Evolutionary conservation across 2,329 filamentous ascomycete genomes (phyloP).

Genomic region (Chaetomium globosum): DNA sequence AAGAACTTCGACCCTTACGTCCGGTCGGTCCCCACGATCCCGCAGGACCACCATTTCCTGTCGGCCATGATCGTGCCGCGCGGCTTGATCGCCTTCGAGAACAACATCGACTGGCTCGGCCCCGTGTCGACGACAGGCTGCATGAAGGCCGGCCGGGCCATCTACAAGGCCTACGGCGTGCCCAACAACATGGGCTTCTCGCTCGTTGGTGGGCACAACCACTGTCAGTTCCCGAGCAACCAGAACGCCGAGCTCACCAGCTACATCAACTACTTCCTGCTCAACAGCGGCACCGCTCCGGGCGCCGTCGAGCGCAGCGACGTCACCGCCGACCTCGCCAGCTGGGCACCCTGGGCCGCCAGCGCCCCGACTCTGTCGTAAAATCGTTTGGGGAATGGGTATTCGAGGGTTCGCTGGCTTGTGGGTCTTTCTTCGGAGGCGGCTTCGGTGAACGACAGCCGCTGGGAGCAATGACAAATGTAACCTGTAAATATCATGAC

Average conservation of each 20-base stretch:
- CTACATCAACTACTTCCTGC: constrained; percentile 60
- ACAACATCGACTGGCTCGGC: constrained; percentile 62
- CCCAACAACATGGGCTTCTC: constrained; percentile 61
- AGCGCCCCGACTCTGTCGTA: constrained; percentile 44
- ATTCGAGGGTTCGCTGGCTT: background rate
- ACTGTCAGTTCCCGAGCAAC: constrained; percentile 58
- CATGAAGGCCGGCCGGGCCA: constrained; percentile 57
- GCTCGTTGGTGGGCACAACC: constrained; percentile 56
- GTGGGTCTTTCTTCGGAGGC: background rate
- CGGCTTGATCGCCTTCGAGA: constrained; percentile 59
- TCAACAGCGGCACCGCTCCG: constrained; percentile 43
- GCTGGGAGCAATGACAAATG: background rate
- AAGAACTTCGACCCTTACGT: constrained; percentile 56
- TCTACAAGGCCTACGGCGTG: constrained; percentile 58
- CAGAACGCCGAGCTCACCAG: constrained; percentile 56
- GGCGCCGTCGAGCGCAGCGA: constrained; percentile 45
- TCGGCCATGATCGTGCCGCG: constrained; percentile 60
- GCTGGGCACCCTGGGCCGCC: constrained; percentile 48
- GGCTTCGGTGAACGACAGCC: background rate
- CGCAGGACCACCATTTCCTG: constrained; percentile 61
- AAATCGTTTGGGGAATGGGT: constrained; percentile 16
- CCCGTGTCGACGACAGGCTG: constrained; percentile 59
- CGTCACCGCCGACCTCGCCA: constrained; percentile 44
- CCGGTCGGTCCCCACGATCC: constrained; percentile 50
- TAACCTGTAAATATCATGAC: constrained; percentile 8